phyloP scores from a whole-genome alignment of 495 filamentous ascomycete species.

The Penicillium antarcticum region DNA sequence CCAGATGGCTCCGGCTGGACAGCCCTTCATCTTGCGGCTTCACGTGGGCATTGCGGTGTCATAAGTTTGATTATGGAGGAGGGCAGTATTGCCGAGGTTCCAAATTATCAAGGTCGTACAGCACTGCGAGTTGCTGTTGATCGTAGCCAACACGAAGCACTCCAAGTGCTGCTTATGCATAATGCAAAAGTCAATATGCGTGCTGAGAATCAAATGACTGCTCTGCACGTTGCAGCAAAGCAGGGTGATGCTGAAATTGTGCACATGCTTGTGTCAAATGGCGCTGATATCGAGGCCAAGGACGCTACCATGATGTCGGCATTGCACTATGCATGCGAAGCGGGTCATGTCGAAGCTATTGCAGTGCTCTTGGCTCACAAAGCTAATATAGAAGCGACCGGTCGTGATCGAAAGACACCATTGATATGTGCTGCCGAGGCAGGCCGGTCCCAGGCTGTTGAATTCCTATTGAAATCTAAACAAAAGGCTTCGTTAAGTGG shows the following conservation, averaged over 20 bases:
- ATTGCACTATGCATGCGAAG: constrained; percentile 40
- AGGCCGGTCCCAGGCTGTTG: constrained; percentile 25
- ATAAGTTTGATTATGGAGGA: constrained; percentile 35
- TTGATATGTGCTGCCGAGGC: constrained; percentile 41
- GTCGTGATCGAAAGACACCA: constrained; percentile 35
- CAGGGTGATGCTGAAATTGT: constrained; percentile 33
- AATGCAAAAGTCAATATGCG: constrained; percentile 37
- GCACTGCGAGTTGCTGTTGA: constrained; percentile 37
- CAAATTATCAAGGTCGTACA: constrained; percentile 31
- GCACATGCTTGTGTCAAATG: constrained; percentile 28
- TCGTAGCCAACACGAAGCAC: constrained; percentile 21
- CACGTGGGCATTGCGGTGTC: constrained; percentile 36
- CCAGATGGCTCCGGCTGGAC: constrained; percentile 35
- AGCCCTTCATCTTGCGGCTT: constrained; percentile 44
- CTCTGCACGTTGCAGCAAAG: constrained; percentile 38
- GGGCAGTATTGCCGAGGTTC: constrained; percentile 26
- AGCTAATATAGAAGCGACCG: constrained; percentile 34
- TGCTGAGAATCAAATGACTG: constrained; percentile 35
- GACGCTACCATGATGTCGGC: constrained; percentile 41
- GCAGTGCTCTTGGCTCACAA: constrained; percentile 32
- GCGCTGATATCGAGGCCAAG: constrained; percentile 41
- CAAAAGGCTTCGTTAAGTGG: constrained; percentile 30
- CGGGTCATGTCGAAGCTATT: constrained; percentile 28
- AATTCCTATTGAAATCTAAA: constrained; percentile 28
- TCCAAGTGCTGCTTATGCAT: constrained; percentile 15